These are phyloP conservation scores for Epithele typhae DNA, from an alignment of 768 basidiomycete genomes.

Conservation along the genomic window DNA sequence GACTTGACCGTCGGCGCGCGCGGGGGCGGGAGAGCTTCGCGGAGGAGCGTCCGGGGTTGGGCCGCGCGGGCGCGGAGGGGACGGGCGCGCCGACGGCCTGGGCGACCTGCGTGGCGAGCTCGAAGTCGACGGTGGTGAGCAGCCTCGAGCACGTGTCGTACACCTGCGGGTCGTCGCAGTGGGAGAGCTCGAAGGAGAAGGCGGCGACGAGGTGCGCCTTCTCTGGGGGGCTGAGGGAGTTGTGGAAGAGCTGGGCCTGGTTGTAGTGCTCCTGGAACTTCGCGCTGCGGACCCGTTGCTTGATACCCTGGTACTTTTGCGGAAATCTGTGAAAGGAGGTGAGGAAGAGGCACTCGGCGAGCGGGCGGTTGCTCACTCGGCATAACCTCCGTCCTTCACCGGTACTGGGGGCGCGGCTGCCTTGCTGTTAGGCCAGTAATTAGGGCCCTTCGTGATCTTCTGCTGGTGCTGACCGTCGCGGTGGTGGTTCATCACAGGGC, in stretches of 20 bases:
- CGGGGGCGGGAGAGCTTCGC: constrained; percentile 57
- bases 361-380: constrained; percentile 37
- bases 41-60: constrained; percentile 56
- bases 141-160: constrained; percentile 63
- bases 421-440: constrained; percentile 84
- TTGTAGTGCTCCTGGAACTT: constrained; percentile 79
- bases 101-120: constrained; percentile 69
- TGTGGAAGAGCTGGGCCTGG: constrained; percentile 80
- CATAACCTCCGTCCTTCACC: constrained; percentile 50
- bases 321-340: constrained; percentile 32
- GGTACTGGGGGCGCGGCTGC: constrained; percentile 44
- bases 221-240: constrained; percentile 69
- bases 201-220: constrained; percentile 67
- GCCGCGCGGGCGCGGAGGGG: constrained; percentile 45
- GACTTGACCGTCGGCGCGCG: constrained; percentile 54
- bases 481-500: constrained; percentile 67
- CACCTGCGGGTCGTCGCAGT: constrained; percentile 73
- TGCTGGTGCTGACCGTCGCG: constrained; percentile 58
- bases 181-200: constrained; percentile 78
- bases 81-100: constrained; percentile 55
- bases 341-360: constrained; percentile 10
- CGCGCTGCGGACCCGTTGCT: constrained; percentile 55
- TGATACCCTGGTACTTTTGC: constrained; percentile 49
- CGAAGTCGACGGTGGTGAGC: constrained; percentile 69
- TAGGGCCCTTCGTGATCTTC: constrained; percentile 58